These are phyloP conservation scores for Delonix regia DNA, from an alignment of 306 rosid genomes.

Conservation along the genomic window DNA sequence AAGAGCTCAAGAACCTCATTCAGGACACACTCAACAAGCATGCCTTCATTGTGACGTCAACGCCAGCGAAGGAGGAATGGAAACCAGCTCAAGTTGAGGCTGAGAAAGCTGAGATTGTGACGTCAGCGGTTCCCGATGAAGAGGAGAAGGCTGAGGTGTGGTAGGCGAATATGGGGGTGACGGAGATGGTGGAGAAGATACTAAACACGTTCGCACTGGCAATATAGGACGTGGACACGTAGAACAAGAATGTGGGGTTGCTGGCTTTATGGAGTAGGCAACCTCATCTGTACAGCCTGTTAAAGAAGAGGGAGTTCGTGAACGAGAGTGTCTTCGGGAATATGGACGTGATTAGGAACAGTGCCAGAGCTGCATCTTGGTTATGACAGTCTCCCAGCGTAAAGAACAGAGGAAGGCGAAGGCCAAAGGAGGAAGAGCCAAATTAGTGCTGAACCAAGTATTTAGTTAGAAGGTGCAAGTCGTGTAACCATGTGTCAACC, in stretches of 20 bases:
- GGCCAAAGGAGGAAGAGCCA: no score
- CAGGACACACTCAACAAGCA: conserved; percentile 77
- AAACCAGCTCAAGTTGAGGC: background rate
- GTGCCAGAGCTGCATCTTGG: conserved; percentile 57
- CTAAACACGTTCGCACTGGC: conserved; percentile 43
- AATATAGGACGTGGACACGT: conserved; percentile 42
- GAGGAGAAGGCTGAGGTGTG: no score
- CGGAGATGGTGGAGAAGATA: conserved; percentile 47
- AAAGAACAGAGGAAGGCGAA: no score
- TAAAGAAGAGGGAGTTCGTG: conserved; percentile 17
- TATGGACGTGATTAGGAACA: conserved; percentile 42
- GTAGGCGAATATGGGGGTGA: conserved; percentile 50
- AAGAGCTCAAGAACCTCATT: conserved; percentile 68
- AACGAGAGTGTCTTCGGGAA: conserved; percentile 46
- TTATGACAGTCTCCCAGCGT: no score
- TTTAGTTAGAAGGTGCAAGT: conserved; percentile 99
- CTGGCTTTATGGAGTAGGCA: conserved; percentile 54
- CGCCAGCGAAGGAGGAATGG: conserved; percentile 10
- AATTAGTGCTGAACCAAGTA: no score
- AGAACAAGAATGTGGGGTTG: conserved; percentile 48
- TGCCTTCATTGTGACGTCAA: conserved; percentile 55
- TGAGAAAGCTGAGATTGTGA: background rate
- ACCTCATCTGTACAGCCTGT: conserved; percentile 40
- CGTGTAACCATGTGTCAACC: conserved; percentile 89
- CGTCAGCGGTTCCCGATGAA: no score